Percentiles rank a stretch among this genome's conserved stretches.
These are phyloP conservation scores for Nephelium lappaceum DNA, from an alignment of 345 rosid genomes.

Conservation along the genomic window DNA sequence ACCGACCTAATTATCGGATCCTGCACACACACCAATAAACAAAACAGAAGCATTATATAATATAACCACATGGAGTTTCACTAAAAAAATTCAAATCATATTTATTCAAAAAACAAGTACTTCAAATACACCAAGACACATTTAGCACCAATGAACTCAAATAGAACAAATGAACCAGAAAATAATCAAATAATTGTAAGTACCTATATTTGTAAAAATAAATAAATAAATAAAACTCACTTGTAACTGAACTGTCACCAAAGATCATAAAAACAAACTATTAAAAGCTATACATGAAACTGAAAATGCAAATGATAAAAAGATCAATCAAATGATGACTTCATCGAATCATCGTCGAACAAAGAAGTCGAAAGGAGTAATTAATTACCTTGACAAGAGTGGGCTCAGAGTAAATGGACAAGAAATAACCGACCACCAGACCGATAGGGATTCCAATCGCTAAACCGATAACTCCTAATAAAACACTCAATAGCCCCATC, in stretches of 20 bases:
- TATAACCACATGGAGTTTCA: not conserved
- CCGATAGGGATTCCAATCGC: slow-evolving; percentile 46
- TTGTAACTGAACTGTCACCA: not conserved
- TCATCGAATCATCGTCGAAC: not conserved
- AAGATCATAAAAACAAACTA: not conserved
- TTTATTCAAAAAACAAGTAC: not conserved
- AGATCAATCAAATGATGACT: not conserved
- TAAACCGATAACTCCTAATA: slow-evolving; percentile 44
- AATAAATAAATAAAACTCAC: not conserved
- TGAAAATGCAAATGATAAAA: not conserved
- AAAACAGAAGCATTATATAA: not conserved
- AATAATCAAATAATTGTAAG: not conserved
- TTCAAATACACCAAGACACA: not conserved
- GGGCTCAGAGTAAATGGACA: slow-evolving; percentile 34
- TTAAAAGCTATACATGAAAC: not conserved
- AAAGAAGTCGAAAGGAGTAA: not conserved
- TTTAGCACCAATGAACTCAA: not conserved
- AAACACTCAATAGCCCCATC: slow-evolving; percentile 38
- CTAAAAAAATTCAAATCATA: not conserved
- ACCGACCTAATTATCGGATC: slow-evolving; percentile 40
- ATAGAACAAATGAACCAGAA: too few relatives aligned
- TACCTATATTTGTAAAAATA: too few relatives aligned
- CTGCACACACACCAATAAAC: slow-evolving; percentile 23
- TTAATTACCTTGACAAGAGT: slow-evolving; percentile 33
- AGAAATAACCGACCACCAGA: slow-evolving; percentile 37